These are phyloP conservation scores for Schizophyllum amplum DNA, from an alignment of 1,284 basidiomycete genomes.

Conservation along the genomic window DNA sequence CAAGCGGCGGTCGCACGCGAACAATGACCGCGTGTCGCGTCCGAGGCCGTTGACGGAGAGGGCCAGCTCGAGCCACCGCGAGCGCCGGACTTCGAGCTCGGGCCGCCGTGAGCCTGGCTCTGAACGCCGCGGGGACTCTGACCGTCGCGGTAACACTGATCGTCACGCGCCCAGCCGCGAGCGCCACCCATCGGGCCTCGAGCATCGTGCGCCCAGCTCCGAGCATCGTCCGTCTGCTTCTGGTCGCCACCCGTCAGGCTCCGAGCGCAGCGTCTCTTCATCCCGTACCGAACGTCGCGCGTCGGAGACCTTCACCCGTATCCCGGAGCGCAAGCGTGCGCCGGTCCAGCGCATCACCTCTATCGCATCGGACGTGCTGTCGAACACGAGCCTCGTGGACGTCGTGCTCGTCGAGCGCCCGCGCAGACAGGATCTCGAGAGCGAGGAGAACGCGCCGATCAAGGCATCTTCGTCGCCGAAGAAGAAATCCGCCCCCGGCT, in stretches of 20 bases:
- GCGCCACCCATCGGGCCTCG: neutral
- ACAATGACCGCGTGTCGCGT: neutral
- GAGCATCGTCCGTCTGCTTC: neutral
- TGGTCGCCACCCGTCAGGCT: too few relatives aligned
- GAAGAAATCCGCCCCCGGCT: neutral
- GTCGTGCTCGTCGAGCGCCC: neutral
- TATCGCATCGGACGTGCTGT: neutral
- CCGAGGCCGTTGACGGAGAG: neutral
- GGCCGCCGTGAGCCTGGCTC: too few relatives aligned
- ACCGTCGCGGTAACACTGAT: too few relatives aligned
- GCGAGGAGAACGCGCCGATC: neutral
- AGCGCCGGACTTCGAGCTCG: neutral
- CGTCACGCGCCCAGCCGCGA: neutral
- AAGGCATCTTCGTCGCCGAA: neutral
- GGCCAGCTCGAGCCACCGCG: neutral
- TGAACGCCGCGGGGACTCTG: too few relatives aligned
- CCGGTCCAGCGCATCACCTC: neutral
- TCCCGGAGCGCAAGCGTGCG: constrained; percentile 8
- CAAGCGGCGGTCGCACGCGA: neutral
- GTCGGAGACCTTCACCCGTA: constrained; percentile 8
- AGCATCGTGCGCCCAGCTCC: neutral
- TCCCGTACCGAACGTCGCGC: neutral
- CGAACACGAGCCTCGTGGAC: neutral
- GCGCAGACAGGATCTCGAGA: neutral
- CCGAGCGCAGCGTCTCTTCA: neutral